Base-by-base conservation (phyloP, 2,329 filamentous ascomycete genomes). In the Macroventuria anomochaeta region DNA sequence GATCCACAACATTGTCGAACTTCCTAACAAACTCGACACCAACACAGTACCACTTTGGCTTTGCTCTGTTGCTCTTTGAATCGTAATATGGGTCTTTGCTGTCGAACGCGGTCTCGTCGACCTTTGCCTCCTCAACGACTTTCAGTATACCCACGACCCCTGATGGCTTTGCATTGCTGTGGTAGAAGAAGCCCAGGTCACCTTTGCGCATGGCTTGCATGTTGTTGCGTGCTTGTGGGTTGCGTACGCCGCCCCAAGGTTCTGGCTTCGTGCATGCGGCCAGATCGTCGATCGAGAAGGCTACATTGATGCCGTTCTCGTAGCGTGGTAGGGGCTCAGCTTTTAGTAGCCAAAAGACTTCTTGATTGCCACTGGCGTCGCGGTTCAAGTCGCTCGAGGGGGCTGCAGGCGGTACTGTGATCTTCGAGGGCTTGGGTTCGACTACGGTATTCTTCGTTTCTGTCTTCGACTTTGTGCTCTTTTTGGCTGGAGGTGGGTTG, bases 161-260 rank as follows among this genome's bases (percentile, higher is more conserved):
- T 0, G 93, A 92, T 20, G 88, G 84, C 72, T 96, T 96, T 76
- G 90, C 95, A 67, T 95, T 96, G 39, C 90, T 96, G 76, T 97
- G 93, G 72, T 97, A 97, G 78, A 99, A 97, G 78, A 99, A 97
- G 21, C 92, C 93, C 26, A 93, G 81, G 70, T 99, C 95, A 43
- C 93, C 93, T 50, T 87, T 86, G 65, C 90, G 92, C 95, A 99
- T 99, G 7, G 86, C 85, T 25, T 90, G 85, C 77, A 99, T 87
- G 71, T 97, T 91, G 69, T 97, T 97, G 21, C 91, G 86, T 6
- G 93, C 93, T 76, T 73, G 71, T 15, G 69, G 68, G 44, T 80
- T 81, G 39, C 77, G 68, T 32, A 80, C 84, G 70, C 77, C 95
- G 76, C 96, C 89, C 95, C 95, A 99, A 0, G 90, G 88, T 70